phyloP scores from a whole-genome alignment of 2,329 filamentous ascomycete species.

The Seiridium cupressi region DNA sequence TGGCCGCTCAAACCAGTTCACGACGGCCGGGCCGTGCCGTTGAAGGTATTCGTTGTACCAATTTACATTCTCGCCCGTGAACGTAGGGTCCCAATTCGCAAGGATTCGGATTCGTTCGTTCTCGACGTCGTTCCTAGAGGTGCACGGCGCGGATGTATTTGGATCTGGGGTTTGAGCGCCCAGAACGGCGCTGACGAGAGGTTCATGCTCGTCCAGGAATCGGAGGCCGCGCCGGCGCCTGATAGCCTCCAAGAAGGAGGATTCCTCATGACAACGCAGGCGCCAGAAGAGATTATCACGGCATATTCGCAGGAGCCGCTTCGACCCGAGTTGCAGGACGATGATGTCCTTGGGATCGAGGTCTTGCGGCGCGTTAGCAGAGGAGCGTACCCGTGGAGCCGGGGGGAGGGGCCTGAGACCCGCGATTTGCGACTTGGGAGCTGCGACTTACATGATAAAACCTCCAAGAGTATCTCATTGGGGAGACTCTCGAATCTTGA shows the following conservation, averaged over 20 bases:
- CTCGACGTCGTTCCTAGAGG: slow-evolving; percentile 22
- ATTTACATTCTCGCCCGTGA: slow-evolving; percentile 66
- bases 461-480: slow-evolving; percentile 62
- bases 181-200: slow-evolving; percentile 12
- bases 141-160: slow-evolving; percentile 20
- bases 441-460: slow-evolving; percentile 55
- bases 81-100: slow-evolving; percentile 82
- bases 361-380: slow-evolving; percentile 14
- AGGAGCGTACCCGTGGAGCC: neutral
- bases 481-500: slow-evolving; percentile 52
- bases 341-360: slow-evolving; percentile 65
- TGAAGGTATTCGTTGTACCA: slow-evolving; percentile 93
- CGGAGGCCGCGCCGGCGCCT: slow-evolving; percentile 51
- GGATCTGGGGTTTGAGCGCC: slow-evolving; percentile 20
- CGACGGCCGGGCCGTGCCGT: slow-evolving; percentile 68
- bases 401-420: neutral
- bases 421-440: neutral
- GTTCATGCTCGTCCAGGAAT: slow-evolving; percentile 24
- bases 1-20: slow-evolving; percentile 75
- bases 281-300: slow-evolving; percentile 80
- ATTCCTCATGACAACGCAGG: slow-evolving; percentile 68
- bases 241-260: slow-evolving; percentile 55
- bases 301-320: slow-evolving; percentile 61
- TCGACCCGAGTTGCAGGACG: slow-evolving; percentile 67
- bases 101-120: slow-evolving; percentile 55